These are phyloP conservation scores for Zygoascus biomembranicola DNA, from an alignment of 805 yeast genomes.

Conservation along the genomic window DNA sequence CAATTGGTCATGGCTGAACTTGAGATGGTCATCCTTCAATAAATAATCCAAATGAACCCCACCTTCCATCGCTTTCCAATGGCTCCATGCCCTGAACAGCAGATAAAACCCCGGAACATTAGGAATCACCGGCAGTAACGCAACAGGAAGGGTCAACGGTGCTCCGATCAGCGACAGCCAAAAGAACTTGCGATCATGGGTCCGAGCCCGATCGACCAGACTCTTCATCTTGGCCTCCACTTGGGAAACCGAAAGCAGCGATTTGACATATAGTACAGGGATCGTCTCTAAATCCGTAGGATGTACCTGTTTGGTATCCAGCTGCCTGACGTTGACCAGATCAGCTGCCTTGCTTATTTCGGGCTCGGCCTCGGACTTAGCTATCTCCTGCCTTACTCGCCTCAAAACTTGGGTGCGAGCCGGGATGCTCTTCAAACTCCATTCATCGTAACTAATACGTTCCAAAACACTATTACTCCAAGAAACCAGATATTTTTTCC, in stretches of 20 bases:
- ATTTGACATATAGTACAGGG: slow-evolving; percentile 42
- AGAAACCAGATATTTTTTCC: slow-evolving; percentile 53
- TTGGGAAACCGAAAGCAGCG: slow-evolving; percentile 25
- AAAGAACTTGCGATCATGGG: slow-evolving; percentile 50
- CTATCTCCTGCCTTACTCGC: slow-evolving; percentile 31
- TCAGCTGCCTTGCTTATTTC: slow-evolving; percentile 11
- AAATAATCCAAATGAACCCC: slow-evolving; percentile 58
- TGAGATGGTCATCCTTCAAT: slow-evolving; percentile 37
- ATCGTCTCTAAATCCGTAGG: slow-evolving; percentile 23
- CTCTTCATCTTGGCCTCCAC: slow-evolving; percentile 34
- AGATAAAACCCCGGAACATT: slow-evolving; percentile 88
- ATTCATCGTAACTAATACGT: slow-evolving; percentile 73
- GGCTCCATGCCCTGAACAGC: slow-evolving; percentile 74
- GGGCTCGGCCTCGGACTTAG: slow-evolving; percentile 12
- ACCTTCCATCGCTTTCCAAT: slow-evolving; percentile 70
- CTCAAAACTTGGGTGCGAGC: slow-evolving; percentile 52
- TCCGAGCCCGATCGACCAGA: slow-evolving; percentile 38
- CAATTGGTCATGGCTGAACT: slow-evolving; percentile 8
- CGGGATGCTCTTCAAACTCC: slow-evolving; percentile 68
- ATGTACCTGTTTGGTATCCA: slow-evolving; percentile 12
- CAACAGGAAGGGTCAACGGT: slow-evolving; percentile 76
- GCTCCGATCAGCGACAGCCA: slow-evolving; percentile 47
- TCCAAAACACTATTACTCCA: slow-evolving; percentile 46
- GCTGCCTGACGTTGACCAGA: slow-evolving; percentile 13
- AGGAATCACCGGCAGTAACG: slow-evolving; percentile 77